Evolutionary conservation across 306 rosid species (phyloP), one percentile per base, ranked within the genome.

Genomic region (Castanospermum australe): DNA sequence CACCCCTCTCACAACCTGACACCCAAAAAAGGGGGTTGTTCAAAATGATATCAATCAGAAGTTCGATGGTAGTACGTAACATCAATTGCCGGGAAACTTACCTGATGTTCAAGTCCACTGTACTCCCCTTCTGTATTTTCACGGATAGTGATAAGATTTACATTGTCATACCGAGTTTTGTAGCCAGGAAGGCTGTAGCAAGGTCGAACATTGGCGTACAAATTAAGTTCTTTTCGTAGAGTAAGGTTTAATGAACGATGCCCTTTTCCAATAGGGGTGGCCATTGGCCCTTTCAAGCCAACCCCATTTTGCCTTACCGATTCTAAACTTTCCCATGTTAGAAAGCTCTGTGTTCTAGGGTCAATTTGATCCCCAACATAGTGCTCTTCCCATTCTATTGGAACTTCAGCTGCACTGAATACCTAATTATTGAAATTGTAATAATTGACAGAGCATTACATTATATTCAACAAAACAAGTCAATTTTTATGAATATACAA

Each of bases 41-140:
- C 21, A 80, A 24, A 47, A 21, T 79, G 32, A 73, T 13, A 35
- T 9, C 60, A 38, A 45, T 14, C 50, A 55, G 47, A 65, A 32
- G 60, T 67, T 15, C 38, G 14, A 24, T 21, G 22, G 20, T 42
- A 73, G 41, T 44, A 22, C 0, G 15, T 51, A 35, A 35, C 12
- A 33, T 35, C 70, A 44, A 30, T 13, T 45, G 56, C 36, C 15
- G 28, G 54, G 15, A 59, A 62, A 61, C 87, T 89, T 86, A 86
- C 96, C 83, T 91, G 93, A 87, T 91, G 93, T 56, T 91, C 96
- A 83, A 91, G 93, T 32, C 96, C 93, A 86, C 92, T 89, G 78
- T 91, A 89, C 81, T 91, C 96, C 65, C 96, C 96, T 77, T 91
- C 93, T 0, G 96, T 91, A 59, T 91, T 91, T 79, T 91, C 96